Conservation (phyloP, 495 filamentous ascomycete species). For the Glonium stellatum region DNA sequence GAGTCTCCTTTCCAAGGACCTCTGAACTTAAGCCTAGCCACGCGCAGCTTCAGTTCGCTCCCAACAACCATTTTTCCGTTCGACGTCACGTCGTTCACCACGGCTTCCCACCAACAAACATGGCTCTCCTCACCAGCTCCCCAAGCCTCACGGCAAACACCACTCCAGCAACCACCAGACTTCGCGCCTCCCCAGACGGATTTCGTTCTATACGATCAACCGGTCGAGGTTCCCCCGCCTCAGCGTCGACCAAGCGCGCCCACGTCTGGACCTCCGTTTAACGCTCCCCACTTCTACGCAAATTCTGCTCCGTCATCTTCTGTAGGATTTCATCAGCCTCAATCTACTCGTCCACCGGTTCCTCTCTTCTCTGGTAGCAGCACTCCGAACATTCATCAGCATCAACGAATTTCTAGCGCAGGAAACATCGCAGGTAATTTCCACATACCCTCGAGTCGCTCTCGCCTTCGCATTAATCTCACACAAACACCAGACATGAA, state of each 20-base stretch:
- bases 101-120: constrained; percentile 56
- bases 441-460: neutral
- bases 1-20: constrained; percentile 44
- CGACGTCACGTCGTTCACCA: constrained; percentile 57
- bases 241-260: constrained; percentile 34
- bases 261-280: constrained; percentile 37
- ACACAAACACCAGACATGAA: constrained; percentile 24
- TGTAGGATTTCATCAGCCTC: constrained; percentile 28
- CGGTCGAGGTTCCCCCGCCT: constrained; percentile 28
- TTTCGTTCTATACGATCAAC: constrained; percentile 39
- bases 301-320: constrained; percentile 33
- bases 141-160: constrained; percentile 36
- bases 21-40: constrained; percentile 52
- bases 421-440: constrained; percentile 30
- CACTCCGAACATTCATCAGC: constrained; percentile 28
- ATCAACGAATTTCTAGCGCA: constrained; percentile 8
- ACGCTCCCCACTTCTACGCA: constrained; percentile 30
- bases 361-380: constrained; percentile 45
- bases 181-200: constrained; percentile 38
- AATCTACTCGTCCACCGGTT: constrained; percentile 44
- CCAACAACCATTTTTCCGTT: constrained; percentile 42
- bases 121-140: constrained; percentile 55
- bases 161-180: constrained; percentile 36
- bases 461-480: constrained; percentile 5
- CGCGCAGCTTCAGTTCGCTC: constrained; percentile 49